These are phyloP conservation scores for Malassezia psittaci DNA, from an alignment of 1,284 basidiomycete genomes.

Conservation along the genomic window DNA sequence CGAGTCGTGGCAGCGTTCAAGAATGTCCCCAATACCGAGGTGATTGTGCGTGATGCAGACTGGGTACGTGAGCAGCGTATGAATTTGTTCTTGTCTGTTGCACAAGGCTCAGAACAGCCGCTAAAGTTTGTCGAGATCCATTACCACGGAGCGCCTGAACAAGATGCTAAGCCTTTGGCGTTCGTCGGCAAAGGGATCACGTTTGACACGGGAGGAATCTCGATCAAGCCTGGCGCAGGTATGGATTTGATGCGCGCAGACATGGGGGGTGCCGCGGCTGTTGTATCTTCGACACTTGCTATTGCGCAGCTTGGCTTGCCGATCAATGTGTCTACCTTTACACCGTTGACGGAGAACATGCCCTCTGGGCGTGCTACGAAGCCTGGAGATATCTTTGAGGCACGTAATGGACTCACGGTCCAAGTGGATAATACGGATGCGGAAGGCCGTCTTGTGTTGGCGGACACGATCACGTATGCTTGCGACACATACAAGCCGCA, in stretches of 20 bases:
- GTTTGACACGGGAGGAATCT: constrained; percentile 72
- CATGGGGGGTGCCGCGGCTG: constrained; percentile 58
- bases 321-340: constrained; percentile 64
- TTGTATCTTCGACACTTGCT: constrained; percentile 62
- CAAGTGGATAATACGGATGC: constrained; percentile 84
- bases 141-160: constrained; percentile 63
- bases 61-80: constrained; percentile 75
- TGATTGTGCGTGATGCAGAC: constrained; percentile 68
- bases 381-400: constrained; percentile 69
- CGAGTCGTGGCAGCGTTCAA: constrained; percentile 61
- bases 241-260: constrained; percentile 54
- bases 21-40: constrained; percentile 60
- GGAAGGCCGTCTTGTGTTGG: constrained; percentile 65
- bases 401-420: constrained; percentile 77
- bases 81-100: constrained; percentile 79
- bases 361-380: constrained; percentile 64
- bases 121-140: constrained; percentile 78
- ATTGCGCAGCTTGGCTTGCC: constrained; percentile 71
- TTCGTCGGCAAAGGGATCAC: constrained; percentile 66
- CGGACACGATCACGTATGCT: constrained; percentile 76
- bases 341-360: constrained; percentile 69
- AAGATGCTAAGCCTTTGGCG: constrained; percentile 58
- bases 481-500: constrained; percentile 67
- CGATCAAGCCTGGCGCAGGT: constrained; percentile 61
- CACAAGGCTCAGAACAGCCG: constrained; percentile 69